These are phyloP conservation scores for Penicillium brasilianum DNA, from an alignment of 2,329 filamentous ascomycete genomes.

Conservation along the genomic window DNA sequence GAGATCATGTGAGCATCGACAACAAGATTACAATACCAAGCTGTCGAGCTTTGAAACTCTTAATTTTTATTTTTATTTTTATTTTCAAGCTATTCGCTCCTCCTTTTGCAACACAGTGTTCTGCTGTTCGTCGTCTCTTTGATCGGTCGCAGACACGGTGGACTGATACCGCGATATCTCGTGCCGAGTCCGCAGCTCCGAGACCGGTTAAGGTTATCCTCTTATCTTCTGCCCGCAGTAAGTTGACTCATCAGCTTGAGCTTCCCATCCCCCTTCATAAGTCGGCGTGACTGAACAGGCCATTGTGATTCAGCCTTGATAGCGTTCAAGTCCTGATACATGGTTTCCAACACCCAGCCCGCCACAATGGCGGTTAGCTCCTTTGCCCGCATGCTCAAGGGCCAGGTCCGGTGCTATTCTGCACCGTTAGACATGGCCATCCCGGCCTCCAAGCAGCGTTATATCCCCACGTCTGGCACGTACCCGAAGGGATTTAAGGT, in stretches of 20 bases:
- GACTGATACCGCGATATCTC: conserved; percentile 15
- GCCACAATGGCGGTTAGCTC: conserved; percentile 39
- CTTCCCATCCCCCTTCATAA: conserved; percentile 10
- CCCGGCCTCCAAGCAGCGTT: conserved; percentile 84
- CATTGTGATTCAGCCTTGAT: conserved; percentile 9
- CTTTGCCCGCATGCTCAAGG: conserved; percentile 43
- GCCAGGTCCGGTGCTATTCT: conserved; percentile 51
- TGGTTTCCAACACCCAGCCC: conserved; percentile 36
- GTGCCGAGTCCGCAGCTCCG: conserved; percentile 25
- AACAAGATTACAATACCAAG: not conserved
- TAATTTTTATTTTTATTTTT: not conserved
- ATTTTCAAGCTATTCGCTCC: not conserved
- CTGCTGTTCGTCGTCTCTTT: not conserved
- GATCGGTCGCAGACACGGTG: not conserved
- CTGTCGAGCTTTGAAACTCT: not conserved
- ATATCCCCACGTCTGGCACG: conserved; percentile 80
- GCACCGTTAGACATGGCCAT: conserved; percentile 58
- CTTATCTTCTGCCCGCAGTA: conserved; percentile 26
- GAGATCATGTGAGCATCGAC: conserved; percentile 5
- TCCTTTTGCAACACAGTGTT: not conserved
- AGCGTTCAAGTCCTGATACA: conserved; percentile 15
- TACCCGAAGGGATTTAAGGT: conserved; percentile 91
- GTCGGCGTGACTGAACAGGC: conserved; percentile 4
- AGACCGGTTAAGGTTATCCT: conserved; percentile 29
- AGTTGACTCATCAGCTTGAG: conserved; percentile 21